Conservation (phyloP, 306 rosid genomes). For the Prunus armeniaca region DNA sequence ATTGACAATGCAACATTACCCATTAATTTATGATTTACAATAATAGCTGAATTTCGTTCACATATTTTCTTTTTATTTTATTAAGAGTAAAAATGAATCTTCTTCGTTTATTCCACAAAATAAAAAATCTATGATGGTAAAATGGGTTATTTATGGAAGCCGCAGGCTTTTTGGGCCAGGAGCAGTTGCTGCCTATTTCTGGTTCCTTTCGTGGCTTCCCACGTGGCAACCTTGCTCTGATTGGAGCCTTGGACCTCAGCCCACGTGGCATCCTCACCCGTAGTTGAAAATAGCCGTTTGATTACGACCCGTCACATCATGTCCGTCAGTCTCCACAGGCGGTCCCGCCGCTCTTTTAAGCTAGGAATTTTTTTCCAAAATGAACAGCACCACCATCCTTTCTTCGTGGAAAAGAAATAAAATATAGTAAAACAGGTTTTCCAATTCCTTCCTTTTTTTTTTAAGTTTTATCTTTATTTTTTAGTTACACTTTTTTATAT, state of each 20-base stretch:
- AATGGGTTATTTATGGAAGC: not conserved
- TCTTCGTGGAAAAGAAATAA: too few relatives aligned
- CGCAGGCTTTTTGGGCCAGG: conserved; percentile 18
- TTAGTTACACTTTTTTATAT: too few relatives aligned
- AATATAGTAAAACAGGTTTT: too few relatives aligned
- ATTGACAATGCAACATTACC: too few relatives aligned
- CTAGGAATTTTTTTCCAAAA: too few relatives aligned
- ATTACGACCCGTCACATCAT: conserved; percentile 39
- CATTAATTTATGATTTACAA: too few relatives aligned
- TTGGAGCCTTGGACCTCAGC: conserved; percentile 30
- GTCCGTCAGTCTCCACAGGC: conserved; percentile 4
- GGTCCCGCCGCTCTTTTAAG: conserved; percentile 16
- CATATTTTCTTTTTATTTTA: too few relatives aligned
- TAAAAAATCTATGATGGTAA: not conserved
- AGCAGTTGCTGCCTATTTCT: conserved; percentile 18
- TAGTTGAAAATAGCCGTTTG: conserved; percentile 28
- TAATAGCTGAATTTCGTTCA: too few relatives aligned
- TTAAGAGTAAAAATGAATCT: too few relatives aligned
- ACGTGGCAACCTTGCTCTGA: conserved; percentile 45
- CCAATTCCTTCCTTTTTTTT: too few relatives aligned
- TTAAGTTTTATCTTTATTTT: not conserved
- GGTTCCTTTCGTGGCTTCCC: conserved; percentile 19
- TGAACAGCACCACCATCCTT: too few relatives aligned
- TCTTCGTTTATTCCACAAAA: too few relatives aligned
- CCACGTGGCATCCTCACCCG: conserved; percentile 37